Base-by-base conservation (phyloP, 257 asterid species). In the Nicotiana obtusifolia region DNA sequence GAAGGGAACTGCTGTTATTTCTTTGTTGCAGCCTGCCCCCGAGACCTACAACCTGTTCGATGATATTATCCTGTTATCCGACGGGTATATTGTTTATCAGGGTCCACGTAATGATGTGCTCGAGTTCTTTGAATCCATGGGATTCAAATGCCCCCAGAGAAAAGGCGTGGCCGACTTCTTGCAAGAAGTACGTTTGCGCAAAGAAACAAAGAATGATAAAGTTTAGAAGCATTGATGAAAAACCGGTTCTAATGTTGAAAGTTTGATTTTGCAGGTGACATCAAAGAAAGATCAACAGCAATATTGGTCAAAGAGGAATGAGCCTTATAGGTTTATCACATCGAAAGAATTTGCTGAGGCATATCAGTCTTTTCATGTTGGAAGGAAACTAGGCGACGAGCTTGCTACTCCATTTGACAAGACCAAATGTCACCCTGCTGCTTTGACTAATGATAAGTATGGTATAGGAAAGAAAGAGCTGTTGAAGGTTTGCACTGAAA, bases 371-470 rank as follows among this genome's bases (percentile, higher is more conserved):
- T 85, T 82, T 75, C 57, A 5, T n/a, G 53, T 82, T 41, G 96
- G 95, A 1, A 78, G 86, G 71, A 85, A 57, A 31, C 56, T 88
- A 0, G 84, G 81, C 15, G 91, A 88, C 6, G 93, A 93, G 79
- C 91, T 93, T 49, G 91, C 88, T 41, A 78, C 54, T 56, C 91
- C 95, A 19, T 91, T 82, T 19, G 95, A 93, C 60, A 93, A 81
- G 90, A 91, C 78, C 77, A 90, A 88, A 87, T 87, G 88, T 84
- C 97, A 93, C 81, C 96, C 94, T 4, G 97, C 97, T 2, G 95
- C 97, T 83, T 85, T 93, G 85, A 83, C 96, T 15, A 88, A 88
- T 11, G 47, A 87, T 68, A 87, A 84, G 81, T 93, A 87, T 22
- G 91, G 96, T 52, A 86, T 90, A 17, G 90, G 91, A 59, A 82